Percentiles rank a stretch among this genome's conserved stretches.
Evolutionary conservation across 2,329 filamentous ascomycete species (phyloP).

Genomic region (Cercospora zeina): DNA sequence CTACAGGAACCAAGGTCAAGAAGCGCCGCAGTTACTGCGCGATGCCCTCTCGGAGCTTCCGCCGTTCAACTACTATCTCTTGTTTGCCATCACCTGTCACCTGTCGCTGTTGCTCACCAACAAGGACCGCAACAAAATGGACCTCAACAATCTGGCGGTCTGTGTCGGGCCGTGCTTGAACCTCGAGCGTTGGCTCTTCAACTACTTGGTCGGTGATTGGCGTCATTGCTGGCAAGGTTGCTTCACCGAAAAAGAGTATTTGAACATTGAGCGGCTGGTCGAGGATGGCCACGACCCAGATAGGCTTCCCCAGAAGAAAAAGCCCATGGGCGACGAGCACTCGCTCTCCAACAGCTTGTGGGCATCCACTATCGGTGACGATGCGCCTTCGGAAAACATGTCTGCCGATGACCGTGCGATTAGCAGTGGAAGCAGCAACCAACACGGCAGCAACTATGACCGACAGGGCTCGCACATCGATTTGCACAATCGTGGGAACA

Average conservation of each 20-base stretch:
- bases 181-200: constrained; percentile 92
- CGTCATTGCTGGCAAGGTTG: constrained; percentile 96
- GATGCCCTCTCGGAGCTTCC: constrained; percentile 92
- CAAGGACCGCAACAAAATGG: constrained; percentile 97
- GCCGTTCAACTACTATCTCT: constrained; percentile 94
- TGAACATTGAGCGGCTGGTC: constrained; percentile 32
- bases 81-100: constrained; percentile 96
- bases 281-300: constrained; percentile 31
- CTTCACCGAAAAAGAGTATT: constrained; percentile 71
- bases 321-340: constrained; percentile 22
- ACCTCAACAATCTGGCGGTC: constrained; percentile 91
- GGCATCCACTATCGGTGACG: constrained; percentile 24
- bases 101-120: constrained; percentile 87
- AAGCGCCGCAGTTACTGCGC: constrained; percentile 79
- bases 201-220: constrained; percentile 93
- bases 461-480: constrained; percentile 20
- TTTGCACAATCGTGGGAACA: constrained; percentile 22
- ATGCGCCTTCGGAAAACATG: constrained; percentile 16
- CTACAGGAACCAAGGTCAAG: constrained; percentile 56
- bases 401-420: constrained; percentile 26
- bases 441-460: constrained; percentile 22
- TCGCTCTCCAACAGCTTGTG: constrained; percentile 25
- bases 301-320: constrained; percentile 12
- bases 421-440: constrained; percentile 28
- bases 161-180: constrained; percentile 98